Evolutionary conservation across 148 eudicot species (phyloP), one percentile per base, ranked within the genome.

Genomic region (Chenopodium album): DNA sequence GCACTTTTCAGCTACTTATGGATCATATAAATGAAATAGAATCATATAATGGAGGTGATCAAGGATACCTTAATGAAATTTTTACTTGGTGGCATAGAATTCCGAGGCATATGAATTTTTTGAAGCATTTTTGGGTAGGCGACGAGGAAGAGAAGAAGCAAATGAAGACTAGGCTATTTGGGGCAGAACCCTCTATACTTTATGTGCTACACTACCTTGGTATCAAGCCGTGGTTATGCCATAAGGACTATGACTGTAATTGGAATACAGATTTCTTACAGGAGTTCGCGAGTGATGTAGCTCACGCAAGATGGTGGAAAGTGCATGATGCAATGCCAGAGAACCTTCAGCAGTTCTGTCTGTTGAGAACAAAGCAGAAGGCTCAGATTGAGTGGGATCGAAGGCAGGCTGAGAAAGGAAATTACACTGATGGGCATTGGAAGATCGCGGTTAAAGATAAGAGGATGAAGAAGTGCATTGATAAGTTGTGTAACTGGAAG

Each of bases 51-150:
- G 98, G 98, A 13, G 98, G 98, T 7, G 98, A 95, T 54, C 97
- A 95, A 71, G 98, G 98, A 9, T 95, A 95, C 86, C 81, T 95
- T 75, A 94, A 94, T 22, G 98, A 94, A 82, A 90, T 94, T 7
- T 94, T 93, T 76, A 94, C 94, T 1, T 93, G 97, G 98, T 94
- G 98, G 98, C 98, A 93, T 67, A 84, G 98, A 80, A 89, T 93
- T 16, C 97, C 97, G 3, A 88, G 86, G 64, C 93, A 91, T 67
- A 89, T 94, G 90, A 93, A 94, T 84, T 93, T 92, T 80, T 74
- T 93, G 76, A 94, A 94, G 79, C 88, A 92, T 77, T 86, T 94
- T 68, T 93, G 98, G 98, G 63, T 87, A 3, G 92, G 91, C 1
- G 98, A 94, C n/a, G 94, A 91, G 64, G 95, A 91, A 56, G 89